Base-by-base conservation (phyloP, 1,284 basidiomycete species). In the Athelia sp. region DNA sequence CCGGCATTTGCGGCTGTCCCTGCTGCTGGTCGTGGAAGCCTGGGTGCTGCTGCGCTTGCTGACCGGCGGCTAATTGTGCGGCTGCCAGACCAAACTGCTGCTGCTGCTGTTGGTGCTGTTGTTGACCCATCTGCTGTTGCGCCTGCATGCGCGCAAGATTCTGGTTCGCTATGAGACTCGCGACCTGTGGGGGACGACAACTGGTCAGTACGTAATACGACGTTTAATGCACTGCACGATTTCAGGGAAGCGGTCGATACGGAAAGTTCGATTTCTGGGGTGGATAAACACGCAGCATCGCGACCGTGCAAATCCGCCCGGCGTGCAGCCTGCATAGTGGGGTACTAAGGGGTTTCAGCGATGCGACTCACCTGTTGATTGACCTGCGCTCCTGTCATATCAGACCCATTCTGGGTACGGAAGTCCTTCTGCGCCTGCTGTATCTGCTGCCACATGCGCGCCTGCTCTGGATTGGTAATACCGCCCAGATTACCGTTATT, bases 361-460 rank as follows among this genome's bases (percentile, higher is more conserved):
- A 29, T 29, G 26, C 26, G 26, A 29, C 74, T 65, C 53, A 74
- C 80, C 77, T 78, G 78, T 26, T 69, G 67, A 46, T 62, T 72
- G 52, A 68, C 62, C 60, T 70, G 72, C 21, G 64, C 56, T 21
- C 61, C 48, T 38, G 63, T 61, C 57, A 78, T 67, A 56, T 78
- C 75, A 48, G 56, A 59, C 19, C 70, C 66, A 56, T 66, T 69
- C 50, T 70, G 71, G 2, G 64, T 57, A 46, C 76, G 71, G 56
- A 73, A 73, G 56, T 70, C 69, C 47, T 68, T 67, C 57, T 71
- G 73, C 35, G 71, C 65, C 54, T 76, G 74, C 58, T 76, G 75
- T 62, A 76, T 69, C 61, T 80, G 77, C 63, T 76, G 74, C 81
- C 81, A 85, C 58, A 75, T 68, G 54, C 75, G 72, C 55, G 54